Conservation (phyloP, 1,284 basidiomycete species). For the Ganoderma lucidum region DNA sequence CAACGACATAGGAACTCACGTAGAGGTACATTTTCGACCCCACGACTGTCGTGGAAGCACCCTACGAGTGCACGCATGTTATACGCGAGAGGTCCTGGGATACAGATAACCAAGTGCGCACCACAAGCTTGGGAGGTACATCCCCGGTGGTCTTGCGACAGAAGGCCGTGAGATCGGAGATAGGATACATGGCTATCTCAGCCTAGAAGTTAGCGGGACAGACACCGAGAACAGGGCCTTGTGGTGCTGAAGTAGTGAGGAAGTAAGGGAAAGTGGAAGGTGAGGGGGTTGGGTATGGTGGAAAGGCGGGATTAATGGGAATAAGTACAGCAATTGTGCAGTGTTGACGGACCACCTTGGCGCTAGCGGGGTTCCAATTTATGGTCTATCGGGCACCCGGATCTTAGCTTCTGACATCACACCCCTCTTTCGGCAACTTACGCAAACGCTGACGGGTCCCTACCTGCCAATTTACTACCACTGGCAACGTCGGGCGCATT, state of each 20-base stretch:
- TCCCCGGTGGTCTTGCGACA: constrained; percentile 85
- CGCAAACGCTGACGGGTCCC: not conserved
- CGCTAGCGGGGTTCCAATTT: not conserved
- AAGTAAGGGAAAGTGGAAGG: constrained; percentile 15
- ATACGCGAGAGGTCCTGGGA: constrained; percentile 10
- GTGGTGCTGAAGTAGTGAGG: constrained; percentile 8
- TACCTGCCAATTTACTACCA: too few species aligned
- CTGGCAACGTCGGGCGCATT: too few species aligned
- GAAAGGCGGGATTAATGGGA: constrained; percentile 12
- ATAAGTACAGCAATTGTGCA: constrained; percentile 1
- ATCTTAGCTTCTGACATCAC: not conserved
- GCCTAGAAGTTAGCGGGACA: constrained; percentile 13
- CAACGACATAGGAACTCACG: constrained; percentile 52
- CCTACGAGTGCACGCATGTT: constrained; percentile 51
- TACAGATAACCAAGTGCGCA: constrained; percentile 50
- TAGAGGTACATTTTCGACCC: constrained; percentile 88
- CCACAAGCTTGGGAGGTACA: constrained; percentile 89
- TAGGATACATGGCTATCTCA: constrained; percentile 66
- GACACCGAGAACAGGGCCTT: constrained; percentile 22
- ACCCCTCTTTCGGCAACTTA: not conserved
- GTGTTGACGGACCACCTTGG: not conserved
- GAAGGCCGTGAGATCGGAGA: constrained; percentile 89
- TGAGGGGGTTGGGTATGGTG: constrained; percentile 12
- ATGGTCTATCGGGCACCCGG: not conserved
- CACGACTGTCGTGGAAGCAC: constrained; percentile 85